Evolutionary conservation across 495 filamentous ascomycete genomes (phyloP).

Genomic region (Penicillium atrosanguineum): DNA sequence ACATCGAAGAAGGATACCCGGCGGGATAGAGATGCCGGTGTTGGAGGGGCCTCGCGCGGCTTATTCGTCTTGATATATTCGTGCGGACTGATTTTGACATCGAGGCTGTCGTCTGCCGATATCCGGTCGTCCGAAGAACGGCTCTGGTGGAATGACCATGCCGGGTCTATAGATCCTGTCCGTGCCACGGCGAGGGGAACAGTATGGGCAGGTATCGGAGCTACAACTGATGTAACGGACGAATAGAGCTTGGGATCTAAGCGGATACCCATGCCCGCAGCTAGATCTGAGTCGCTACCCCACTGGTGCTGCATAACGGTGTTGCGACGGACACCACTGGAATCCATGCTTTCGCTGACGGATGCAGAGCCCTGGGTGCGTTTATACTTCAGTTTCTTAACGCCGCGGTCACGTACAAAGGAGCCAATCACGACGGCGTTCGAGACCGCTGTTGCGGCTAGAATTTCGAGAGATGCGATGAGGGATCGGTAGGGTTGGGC

Average conservation of each 20-base stretch:
- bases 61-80: constrained; percentile 37
- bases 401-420: constrained; percentile 73
- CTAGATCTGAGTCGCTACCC: constrained; percentile 82
- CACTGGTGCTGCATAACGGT: constrained; percentile 60
- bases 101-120: constrained; percentile 33
- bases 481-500: constrained; percentile 74
- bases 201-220: constrained; percentile 32
- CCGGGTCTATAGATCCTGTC: constrained; percentile 29
- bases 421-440: constrained; percentile 79
- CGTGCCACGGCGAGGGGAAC: constrained; percentile 25
- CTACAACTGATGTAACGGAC: constrained; percentile 3
- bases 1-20: constrained; percentile 69
- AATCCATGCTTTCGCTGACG: constrained; percentile 51
- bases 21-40: constrained; percentile 28
- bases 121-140: constrained; percentile 22
- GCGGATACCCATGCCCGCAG: constrained; percentile 66
- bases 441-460: constrained; percentile 72
- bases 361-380: constrained; percentile 50
- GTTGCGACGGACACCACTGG: constrained; percentile 47
- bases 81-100: constrained; percentile 34
- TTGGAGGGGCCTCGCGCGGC: constrained; percentile 10
- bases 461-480: constrained; percentile 71
- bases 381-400: constrained; percentile 75
- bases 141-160: constrained; percentile 32
- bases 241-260: constrained; percentile 57